Conservation (phyloP, 148 eudicot species). For the Arbutus unedo region DNA sequence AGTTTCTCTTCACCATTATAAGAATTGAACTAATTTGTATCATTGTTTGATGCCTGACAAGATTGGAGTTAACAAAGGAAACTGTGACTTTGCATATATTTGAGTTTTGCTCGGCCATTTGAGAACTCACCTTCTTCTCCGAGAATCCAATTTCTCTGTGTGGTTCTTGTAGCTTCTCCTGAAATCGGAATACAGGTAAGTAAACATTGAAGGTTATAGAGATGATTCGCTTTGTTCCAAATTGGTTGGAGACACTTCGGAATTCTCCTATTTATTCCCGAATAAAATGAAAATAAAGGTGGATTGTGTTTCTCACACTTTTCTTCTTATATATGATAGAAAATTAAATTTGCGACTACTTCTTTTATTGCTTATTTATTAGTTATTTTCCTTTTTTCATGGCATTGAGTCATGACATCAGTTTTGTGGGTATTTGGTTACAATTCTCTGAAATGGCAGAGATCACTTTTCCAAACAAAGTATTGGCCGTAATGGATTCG, state of each 20-base stretch:
- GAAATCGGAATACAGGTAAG: neutral
- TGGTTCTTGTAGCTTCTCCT: neutral
- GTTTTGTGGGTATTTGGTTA: neutral
- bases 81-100: neutral
- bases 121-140: neutral
- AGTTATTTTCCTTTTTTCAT: neutral
- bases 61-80: neutral
- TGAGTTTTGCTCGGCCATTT: slow-evolving; percentile 18
- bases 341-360: neutral
- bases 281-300: neutral
- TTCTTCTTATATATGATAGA: neutral
- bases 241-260: neutral
- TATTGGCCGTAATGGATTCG: neutral
- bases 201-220: neutral
- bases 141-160: neutral
- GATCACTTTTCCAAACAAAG: neutral
- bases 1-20: slow-evolving; percentile 73
- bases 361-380: neutral
- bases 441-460: neutral
- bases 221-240: neutral
- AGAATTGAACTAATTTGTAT: slow-evolving; percentile 8
- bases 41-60: neutral
- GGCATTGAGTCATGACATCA: neutral
- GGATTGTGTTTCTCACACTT: neutral
- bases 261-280: neutral